Evolutionary conservation across 768 basidiomycete genomes (phyloP).

Genomic region (Mycena metata): DNA sequence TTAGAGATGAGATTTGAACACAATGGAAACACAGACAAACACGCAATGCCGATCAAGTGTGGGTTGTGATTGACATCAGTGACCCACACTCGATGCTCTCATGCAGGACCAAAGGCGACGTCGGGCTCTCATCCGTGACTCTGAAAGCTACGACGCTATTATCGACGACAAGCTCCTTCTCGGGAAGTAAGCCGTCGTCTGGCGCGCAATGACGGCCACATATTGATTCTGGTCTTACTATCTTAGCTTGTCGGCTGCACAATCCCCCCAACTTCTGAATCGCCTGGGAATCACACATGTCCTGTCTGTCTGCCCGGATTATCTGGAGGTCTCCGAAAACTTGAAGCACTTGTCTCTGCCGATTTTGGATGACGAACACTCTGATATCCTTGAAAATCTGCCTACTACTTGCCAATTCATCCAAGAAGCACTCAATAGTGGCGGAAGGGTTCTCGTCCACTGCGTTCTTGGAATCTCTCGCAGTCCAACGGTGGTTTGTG

Average conservation of each 20-base stretch:
- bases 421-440: constrained; percentile 52
- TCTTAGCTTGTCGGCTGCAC: constrained; percentile 51
- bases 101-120: too few species aligned
- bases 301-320: constrained; percentile 54
- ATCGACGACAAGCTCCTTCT: constrained; percentile 50
- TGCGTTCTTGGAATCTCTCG: constrained; percentile 66
- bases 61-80: too few species aligned
- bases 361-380: constrained; percentile 26
- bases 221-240: not conserved
- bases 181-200: constrained; percentile 48
- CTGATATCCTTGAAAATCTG: constrained; percentile 62
- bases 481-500: constrained; percentile 59
- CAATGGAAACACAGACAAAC: constrained; percentile 21
- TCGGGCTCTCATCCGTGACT: constrained; percentile 16
- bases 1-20: constrained; percentile 15
- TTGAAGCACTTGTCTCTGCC: constrained; percentile 26
- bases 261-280: constrained; percentile 46
- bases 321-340: constrained; percentile 43
- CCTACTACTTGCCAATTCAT: constrained; percentile 63
- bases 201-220: too few species aligned
- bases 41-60: not conserved
- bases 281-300: constrained; percentile 54
- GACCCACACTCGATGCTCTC: too few species aligned
- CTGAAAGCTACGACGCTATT: constrained; percentile 40
- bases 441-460: constrained; percentile 64